Evolutionary conservation across 228 moss, liverwort and hornwort species (phyloP), one percentile per base, ranked within the genome.

Genomic region (Sphagnum fallax): DNA sequence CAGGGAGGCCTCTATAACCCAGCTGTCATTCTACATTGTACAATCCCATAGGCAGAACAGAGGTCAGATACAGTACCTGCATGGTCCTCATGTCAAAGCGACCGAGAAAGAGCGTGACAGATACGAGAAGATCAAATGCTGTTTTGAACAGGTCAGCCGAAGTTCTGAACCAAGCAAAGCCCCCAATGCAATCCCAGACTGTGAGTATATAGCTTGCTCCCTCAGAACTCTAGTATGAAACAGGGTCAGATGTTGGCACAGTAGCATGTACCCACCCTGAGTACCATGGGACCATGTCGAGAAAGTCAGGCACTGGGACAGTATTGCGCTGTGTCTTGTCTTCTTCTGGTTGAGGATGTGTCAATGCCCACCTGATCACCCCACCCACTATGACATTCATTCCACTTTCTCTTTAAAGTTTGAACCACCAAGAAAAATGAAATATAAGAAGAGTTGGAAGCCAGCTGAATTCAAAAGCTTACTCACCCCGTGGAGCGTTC

Each of bases 271-370:
- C 85, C 62, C 78, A 89, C 88, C 88, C 88, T 63, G 88, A 89
- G 66, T 89, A 89, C 88, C 88, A 89, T 10, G 88, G 88, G 60
- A 89, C 88, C 88, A 89, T 89, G 69, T 86, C 88, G 62, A 89
- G 67, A 74, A 89, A 89, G 52, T 83, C 78, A 57, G 88, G 86
- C 49, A 80, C 76, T 53, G 83, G 76, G 47, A 75, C 70, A 64
- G 80, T 82, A 4, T 68, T 74, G 62, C 80, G 78, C 72, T 86
- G 86, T 8, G 76, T 71, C 63, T 80, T 83, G 13, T 74, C 82
- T 53, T 73, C 16, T 65, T 74, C 77, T 70, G 78, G 78, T 74
- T 69, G 81, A 75, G 87, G 87, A 72, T 88, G 88, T 66, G 88
- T 88, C 53, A 88, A 72, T 64, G 84, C 84, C 88, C 88, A 88